Evolutionary conservation across 345 rosid species (phyloP), one percentile per base, ranked within the genome.

Genomic region (Aquilaria sinensis): DNA sequence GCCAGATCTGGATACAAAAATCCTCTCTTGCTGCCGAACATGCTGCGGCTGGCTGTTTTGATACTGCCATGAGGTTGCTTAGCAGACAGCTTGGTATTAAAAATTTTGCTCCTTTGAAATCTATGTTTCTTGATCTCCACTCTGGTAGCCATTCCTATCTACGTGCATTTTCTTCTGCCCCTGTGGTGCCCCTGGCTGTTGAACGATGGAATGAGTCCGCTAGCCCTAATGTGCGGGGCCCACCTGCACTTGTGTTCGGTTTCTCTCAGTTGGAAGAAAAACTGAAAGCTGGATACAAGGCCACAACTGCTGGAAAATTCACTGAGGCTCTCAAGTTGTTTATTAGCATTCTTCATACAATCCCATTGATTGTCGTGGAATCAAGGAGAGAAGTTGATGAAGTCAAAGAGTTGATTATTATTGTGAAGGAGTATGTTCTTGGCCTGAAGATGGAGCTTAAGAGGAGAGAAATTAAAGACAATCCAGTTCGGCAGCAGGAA

Each of bases 311-410:
- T 4, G 99, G 99, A 60, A 94, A 81, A 69, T 76, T 94, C 49
- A 67, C 76, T 0, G 99, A 94, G 70, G 97, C 96, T 54, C 96
- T 90, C 58, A 77, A 90, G 10, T 68, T 85, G 46, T 94, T 90
- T 67, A 70, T 82, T 10, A 72, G 79, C 74, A 88, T 94, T 62
- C 99, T 94, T 47, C 96, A 90, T 65, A 86, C 96, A 16, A 88
- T 93, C 70, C 98, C 98, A 3, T 56, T 90, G 23, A 82, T 90
- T 48, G 86, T 88, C 60, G 98, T 90, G 15, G 97, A 93, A 62
- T 79, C 97, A 10, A 90, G 98, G 77, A 85, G 94, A 78, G 98
- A 93, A 67, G 98, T 90, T 10, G 98, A 93, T 31, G 98, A 93
- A 73, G 97, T 94, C 1, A 94, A 94, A 72, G 96, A 85, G 62